phyloP scores from a whole-genome alignment of 148 eudicot species.

The Amaranthus hypochondriacus region DNA sequence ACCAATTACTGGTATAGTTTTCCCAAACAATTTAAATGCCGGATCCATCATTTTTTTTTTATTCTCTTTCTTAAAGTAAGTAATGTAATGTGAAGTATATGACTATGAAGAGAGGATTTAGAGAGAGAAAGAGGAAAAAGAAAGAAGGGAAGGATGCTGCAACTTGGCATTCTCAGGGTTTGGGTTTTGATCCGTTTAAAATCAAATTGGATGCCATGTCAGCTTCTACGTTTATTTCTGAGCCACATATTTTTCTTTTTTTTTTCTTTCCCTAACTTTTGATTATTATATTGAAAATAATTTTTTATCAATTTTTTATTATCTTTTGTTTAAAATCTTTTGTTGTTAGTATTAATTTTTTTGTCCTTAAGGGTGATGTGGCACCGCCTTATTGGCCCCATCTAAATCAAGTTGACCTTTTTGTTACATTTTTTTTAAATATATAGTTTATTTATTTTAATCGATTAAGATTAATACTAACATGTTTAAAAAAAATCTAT shows the following conservation, averaged over 20 bases:
- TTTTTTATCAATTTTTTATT: neutral
- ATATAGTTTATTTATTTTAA: constrained; percentile 4
- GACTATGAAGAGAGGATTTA: neutral
- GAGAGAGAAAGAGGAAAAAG: constrained; percentile 8
- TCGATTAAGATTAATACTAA: neutral
- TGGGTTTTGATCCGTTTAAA: constrained; percentile 51
- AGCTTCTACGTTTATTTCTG: constrained; percentile 31
- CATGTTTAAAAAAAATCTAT: neutral
- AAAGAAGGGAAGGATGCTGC: constrained; percentile 6
- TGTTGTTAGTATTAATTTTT: neutral
- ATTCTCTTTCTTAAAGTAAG: neutral
- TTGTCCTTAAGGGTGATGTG: constrained; percentile 15
- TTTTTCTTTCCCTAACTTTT: neutral
- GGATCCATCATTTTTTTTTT: constrained; percentile 45
- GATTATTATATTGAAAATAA: neutral
- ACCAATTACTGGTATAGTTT: constrained; percentile 45
- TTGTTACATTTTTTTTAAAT: constrained; percentile 5
- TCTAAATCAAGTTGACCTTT: constrained; percentile 13
- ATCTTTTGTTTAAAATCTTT: constrained; percentile 11
- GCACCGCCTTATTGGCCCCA: constrained; percentile 15
- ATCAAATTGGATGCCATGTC: constrained; percentile 62
- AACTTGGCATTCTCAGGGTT: constrained; percentile 40
- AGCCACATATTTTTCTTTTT: constrained; percentile 62
- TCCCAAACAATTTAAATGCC: constrained; percentile 77
- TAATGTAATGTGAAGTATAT: constrained; percentile 3